These are phyloP conservation scores for Termitomyces sp. DNA, from an alignment of 768 basidiomycete species.

Conservation along the genomic window DNA sequence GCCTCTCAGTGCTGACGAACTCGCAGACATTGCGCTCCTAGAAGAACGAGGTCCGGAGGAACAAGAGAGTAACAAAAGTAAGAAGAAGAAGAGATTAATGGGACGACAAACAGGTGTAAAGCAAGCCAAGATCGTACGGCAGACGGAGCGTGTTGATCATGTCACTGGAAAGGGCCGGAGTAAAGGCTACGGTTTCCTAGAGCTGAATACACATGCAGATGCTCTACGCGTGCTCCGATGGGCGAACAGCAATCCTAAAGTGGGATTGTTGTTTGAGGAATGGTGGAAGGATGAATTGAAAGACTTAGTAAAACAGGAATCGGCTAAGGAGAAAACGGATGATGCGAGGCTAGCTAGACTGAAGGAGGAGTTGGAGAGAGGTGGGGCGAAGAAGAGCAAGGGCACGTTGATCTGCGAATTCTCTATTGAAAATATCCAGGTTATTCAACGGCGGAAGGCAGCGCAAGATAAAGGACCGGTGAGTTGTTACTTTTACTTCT, in stretches of 20 bases:
- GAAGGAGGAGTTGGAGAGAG: constrained; percentile 49
- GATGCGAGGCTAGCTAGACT: constrained; percentile 50
- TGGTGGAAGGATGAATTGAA: constrained; percentile 86
- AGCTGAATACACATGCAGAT: constrained; percentile 83
- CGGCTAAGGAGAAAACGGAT: constrained; percentile 35
- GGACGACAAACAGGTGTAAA: constrained; percentile 49
- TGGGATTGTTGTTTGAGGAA: constrained; percentile 56
- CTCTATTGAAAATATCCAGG: constrained; percentile 92
- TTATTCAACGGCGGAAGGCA: constrained; percentile 69
- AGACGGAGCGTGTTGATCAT: constrained; percentile 83
- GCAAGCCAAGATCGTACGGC: constrained; percentile 91
- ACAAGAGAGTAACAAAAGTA: constrained; percentile 19
- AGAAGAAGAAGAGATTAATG: constrained; percentile 21
- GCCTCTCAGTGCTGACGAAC: constrained; percentile 69
- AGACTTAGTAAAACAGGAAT: constrained; percentile 53
- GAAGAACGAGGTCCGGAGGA: constrained; percentile 13
- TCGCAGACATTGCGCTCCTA: constrained; percentile 33
- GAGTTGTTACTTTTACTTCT: constrained; percentile 2
- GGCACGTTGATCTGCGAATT: constrained; percentile 84
- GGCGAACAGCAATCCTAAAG: constrained; percentile 84
- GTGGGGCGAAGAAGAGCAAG: constrained; percentile 31
- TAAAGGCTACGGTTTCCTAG: constrained; percentile 95
- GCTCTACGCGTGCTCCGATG: constrained; percentile 88
- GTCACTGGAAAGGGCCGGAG: constrained; percentile 82
- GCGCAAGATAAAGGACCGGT: constrained; percentile 34